Evolutionary conservation across 2,329 filamentous ascomycete species (phyloP), one percentile per base, ranked within the genome.

Genomic region (Colletotrichum liaoningense): DNA sequence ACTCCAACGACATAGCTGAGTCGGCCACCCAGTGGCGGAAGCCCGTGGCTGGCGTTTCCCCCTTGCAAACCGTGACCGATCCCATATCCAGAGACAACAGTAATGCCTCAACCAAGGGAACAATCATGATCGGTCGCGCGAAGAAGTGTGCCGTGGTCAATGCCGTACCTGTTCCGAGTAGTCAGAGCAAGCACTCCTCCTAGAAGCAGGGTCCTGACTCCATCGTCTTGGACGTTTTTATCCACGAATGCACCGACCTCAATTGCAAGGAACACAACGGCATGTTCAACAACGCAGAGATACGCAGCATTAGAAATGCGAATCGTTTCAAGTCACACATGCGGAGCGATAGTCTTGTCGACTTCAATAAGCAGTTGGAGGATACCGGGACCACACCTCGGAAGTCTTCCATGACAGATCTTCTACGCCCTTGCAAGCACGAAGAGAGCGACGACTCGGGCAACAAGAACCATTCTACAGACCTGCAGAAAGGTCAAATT

Each of bases 241-340:
- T 57, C 22, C 66, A 74, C 16, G 58, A 73, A 19, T 67, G 67
- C 30, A 58, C 49, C 52, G 71, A 71, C 5, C 35, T 46, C 28
- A 35, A 28, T 0, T 75, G 71, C 63, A 56, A 64, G n/a, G 14
- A 68, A 14, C 62, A 69, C 38, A 57, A 30, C 3, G 49, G 24
- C 19, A 11, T 70, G 5, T 64, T 69, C 63, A 60, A 63, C n/a
- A 68, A 66, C 14, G 74, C 73, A 26, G 66, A 73, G 28, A 73
- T 75, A 14, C 56, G 49, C n/a, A 66, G 69, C 56, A 75, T 73
- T 59, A 38, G 56, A 52, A 55, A 63, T 66, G 56, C 72, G 57
- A 49, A 38, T 11, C 69, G 73, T 14, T 75, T 70, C 66, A 67
- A 59, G 22, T 49, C 38, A 5, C 57, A 63, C 9, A 52, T 46